phyloP scores from a whole-genome alignment of 2,329 filamentous ascomycete genomes.

The Ophiosphaerella narmari region DNA sequence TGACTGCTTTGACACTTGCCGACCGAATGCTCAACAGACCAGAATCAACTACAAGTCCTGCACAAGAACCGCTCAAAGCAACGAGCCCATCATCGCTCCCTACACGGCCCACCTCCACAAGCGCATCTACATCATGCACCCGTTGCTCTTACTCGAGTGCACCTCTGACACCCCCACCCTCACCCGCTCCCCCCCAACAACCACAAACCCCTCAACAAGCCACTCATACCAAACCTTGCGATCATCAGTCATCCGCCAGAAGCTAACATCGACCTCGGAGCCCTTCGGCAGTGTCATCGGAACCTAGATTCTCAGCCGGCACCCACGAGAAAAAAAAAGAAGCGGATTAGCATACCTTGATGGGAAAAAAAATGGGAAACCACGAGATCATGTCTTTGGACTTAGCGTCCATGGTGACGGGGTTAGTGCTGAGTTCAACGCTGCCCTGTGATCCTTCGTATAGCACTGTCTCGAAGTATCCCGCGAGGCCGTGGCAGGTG shows the following conservation, averaged over 20 bases:
- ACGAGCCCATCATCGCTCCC: too few relatives aligned
- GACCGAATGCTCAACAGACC: too few relatives aligned
- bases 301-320: constrained; percentile 58
- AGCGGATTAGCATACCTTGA: constrained; percentile 69
- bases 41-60: too few relatives aligned
- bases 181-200: constrained; percentile 65
- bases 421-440: constrained; percentile 90
- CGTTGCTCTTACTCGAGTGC: constrained; percentile 46
- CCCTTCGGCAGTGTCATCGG: constrained; percentile 85
- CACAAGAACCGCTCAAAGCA: too few relatives aligned
- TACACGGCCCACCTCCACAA: background rate
- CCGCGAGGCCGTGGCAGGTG: constrained; percentile 86
- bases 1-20: too few relatives aligned
- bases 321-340: background rate
- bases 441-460: constrained; percentile 66
- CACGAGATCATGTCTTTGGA: constrained; percentile 98
- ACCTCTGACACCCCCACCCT: constrained; percentile 61
- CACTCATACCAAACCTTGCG: constrained; percentile 99
- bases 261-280: constrained; percentile 84
- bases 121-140: constrained; percentile 44
- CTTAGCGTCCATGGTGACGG: constrained; percentile 87
- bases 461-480: constrained; percentile 96
- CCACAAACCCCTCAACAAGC: constrained; percentile 83
- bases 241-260: constrained; percentile 96
- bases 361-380: constrained; percentile 98